Evolutionary conservation across 192 early-diverging fungal genomes (phyloP), one percentile per base, ranked within the genome.

Genomic region (Coemansia sp.): DNA sequence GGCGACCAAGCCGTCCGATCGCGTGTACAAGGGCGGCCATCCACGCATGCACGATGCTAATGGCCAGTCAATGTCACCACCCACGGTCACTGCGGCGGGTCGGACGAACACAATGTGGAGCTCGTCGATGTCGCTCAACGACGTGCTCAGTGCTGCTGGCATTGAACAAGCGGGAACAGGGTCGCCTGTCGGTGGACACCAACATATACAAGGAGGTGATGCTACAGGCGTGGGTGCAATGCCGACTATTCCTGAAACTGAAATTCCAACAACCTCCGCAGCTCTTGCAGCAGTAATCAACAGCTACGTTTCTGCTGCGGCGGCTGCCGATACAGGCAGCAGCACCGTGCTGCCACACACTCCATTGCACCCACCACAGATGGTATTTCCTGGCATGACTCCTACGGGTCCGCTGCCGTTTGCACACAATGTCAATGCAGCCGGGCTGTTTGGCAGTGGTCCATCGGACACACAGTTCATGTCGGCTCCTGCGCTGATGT

Each of bases 401-500:
- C 23, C 46, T 22, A 24, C 22, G 6, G 23, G 46, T 13, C 46
- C 9, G 8, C 23, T 23, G 23, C 24, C 23, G 46, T 25, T 30
- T 30, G 27, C 27, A 7, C 27, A 2, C 27, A 30, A 30, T 30
- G 27, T 30, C 46, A 21, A 9, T 4, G 10, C 17, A n/a, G 46
- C 46, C 9, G 17, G 21, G 17, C 22, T 47, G 3, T 47, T 47
- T 23, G 18, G 19, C 10, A 17, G 9, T 23, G 27, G 27, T 7
- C 27, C 27, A 7, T 4, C 46, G 6, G 53, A 54, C 17, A 49
- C 62, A 22, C 61, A 69, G 14, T 78, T 78, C 22, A 30, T 78
- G 40, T 78, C 75, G 0, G 75, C 75, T 18, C 75, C 75, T 0
- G 75, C 75, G 10, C 66, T 78, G 15, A 65, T 72, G 12, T 69